Base-by-base conservation (phyloP, 2,329 filamentous ascomycete genomes). In the Neofusicoccum ribis region DNA sequence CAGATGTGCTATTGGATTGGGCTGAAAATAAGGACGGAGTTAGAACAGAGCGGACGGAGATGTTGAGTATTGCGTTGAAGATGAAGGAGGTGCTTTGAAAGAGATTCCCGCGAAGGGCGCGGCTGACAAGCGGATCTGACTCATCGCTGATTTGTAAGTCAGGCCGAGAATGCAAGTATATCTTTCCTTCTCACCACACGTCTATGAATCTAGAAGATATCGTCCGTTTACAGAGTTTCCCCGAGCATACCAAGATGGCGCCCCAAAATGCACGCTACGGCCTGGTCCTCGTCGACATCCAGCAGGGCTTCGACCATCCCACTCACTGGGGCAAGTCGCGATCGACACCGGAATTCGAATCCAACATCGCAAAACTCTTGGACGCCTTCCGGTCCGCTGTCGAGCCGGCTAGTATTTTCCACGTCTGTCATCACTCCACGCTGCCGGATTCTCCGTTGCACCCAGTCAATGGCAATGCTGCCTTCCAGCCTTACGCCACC, bases 201-300 rank as follows among this genome's bases (percentile, higher is more conserved):
- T 39, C 37, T 3, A 39, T 39, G 6, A 12, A 12, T 7, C 11
- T 11, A 5, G 27, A 31, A 7, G 4, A 7, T 11, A 39, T 11
- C 14, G 3, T 23, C 3, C 14, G 3, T 39, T 39, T 11, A 15
- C 37, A 15, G 6, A 39, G 8, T 9, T 2, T 15, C 37, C 5
- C 8, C 37, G 37, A 15, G 14, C 3, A 11, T 4, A 12, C 4
- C 47, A 50, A 50, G 3, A 49, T 50, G 47, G 11, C 27, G 5
- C 3, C 27, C 2, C 9, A 8, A 1, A 31, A 31, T 1, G 1
- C 15, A 15, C 58, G 46, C n/a, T 39, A 49, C 31, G 58, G 58
- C 11, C 31, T 61, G 2, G n/a, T 61, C 14, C 58, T 61, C 31
- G 49, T 61, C 43, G 58, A 61, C 58, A 47, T 61, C 27, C 58